Evolutionary conservation across 2,329 filamentous ascomycete genomes (phyloP).

Genomic region (Microthyrium microscopicum): DNA sequence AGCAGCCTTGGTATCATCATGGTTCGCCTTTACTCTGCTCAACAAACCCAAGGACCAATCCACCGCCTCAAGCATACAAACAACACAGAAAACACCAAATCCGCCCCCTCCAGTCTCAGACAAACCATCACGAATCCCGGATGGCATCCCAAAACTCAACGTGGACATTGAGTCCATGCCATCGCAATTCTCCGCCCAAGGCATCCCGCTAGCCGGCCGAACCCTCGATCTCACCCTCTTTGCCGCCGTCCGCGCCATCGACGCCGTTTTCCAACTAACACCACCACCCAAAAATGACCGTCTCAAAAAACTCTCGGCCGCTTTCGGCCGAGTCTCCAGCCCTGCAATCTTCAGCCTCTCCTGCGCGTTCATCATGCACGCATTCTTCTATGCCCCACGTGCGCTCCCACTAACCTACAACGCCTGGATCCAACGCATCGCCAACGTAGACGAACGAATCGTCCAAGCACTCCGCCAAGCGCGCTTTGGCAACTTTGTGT

Average conservation of each 20-base stretch:
- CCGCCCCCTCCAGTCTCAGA: slow-evolving; percentile 6
- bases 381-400: slow-evolving; percentile 64
- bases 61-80: background rate
- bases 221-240: slow-evolving; percentile 77
- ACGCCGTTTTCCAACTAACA: slow-evolving; percentile 42
- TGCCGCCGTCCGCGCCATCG: slow-evolving; percentile 52
- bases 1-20: slow-evolving; percentile 31
- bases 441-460: slow-evolving; percentile 57
- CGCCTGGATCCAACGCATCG: slow-evolving; percentile 66
- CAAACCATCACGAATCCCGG: slow-evolving; percentile 5
- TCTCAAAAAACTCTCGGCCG: slow-evolving; percentile 14
- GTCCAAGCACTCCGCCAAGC: slow-evolving; percentile 56
- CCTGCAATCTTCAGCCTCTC: slow-evolving; percentile 56
- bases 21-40: slow-evolving; percentile 30
- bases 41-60: slow-evolving; percentile 18
- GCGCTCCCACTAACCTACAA: slow-evolving; percentile 58
- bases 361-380: slow-evolving; percentile 68
- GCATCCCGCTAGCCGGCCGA: slow-evolving; percentile 40
- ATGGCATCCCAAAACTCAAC: slow-evolving; percentile 4
- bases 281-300: slow-evolving; percentile 14
- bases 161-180: slow-evolving; percentile 11
- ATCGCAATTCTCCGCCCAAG: slow-evolving; percentile 1
- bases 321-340: slow-evolving; percentile 37
- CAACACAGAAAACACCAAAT: background rate
- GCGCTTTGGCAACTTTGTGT: slow-evolving; percentile 45